Conservation (phyloP, 805 yeast species). For the Lipomyces starkeyi region DNA sequence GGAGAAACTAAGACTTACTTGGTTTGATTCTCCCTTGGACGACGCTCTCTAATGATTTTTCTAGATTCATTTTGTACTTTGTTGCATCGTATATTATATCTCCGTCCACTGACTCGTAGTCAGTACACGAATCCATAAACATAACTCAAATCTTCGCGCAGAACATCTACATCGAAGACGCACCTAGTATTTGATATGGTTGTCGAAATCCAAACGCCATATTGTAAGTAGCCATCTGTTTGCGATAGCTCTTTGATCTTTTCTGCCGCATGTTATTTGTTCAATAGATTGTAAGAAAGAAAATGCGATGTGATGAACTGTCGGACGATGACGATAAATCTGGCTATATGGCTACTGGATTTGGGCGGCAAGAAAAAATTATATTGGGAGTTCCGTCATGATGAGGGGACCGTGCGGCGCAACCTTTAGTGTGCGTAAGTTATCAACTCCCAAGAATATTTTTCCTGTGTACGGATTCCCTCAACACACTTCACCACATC, state of each 20-base stretch:
- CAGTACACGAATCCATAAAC: background rate
- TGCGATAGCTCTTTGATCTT: slow-evolving; percentile 91
- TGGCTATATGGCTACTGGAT: background rate
- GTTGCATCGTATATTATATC: slow-evolving; percentile 71
- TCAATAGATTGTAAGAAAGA: background rate
- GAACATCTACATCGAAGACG: background rate
- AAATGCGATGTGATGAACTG: background rate
- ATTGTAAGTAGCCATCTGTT: slow-evolving; percentile 84
- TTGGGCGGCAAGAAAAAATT: background rate
- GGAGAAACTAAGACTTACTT: slow-evolving; percentile 41
- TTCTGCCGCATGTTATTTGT: slow-evolving; percentile 80
- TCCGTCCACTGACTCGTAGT: slow-evolving; percentile 63
- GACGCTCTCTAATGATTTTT: slow-evolving; percentile 79
- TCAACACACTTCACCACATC: background rate
- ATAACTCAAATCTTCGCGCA: background rate
- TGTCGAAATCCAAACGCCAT: slow-evolving; percentile 91
- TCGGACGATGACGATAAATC: background rate
- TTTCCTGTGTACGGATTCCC: background rate
- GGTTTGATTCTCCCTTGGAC: slow-evolving; percentile 85
- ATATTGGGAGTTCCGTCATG: slow-evolving; percentile 7
- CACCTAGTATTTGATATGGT: slow-evolving; percentile 80
- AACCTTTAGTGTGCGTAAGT: background rate
- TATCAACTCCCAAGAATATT: background rate
- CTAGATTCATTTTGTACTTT: slow-evolving; percentile 73
- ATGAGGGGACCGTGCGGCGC: slow-evolving; percentile 10